Conservation (phyloP, 805 yeast genomes). For the Cyberlindnera suaveolens region DNA sequence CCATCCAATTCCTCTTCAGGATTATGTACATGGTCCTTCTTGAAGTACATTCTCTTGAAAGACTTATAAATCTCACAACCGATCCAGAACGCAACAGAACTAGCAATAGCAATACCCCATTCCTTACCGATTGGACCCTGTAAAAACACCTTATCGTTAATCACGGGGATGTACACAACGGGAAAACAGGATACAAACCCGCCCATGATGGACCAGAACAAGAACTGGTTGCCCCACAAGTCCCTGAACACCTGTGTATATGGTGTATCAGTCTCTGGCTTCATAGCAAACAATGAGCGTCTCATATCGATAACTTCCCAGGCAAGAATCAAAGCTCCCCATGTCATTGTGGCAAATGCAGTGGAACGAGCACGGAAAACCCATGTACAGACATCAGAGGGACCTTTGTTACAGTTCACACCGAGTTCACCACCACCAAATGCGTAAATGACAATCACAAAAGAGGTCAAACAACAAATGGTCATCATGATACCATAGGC, state of each 20-base stretch:
- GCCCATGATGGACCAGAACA: slow-evolving; percentile 73
- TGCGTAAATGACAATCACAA: slow-evolving; percentile 60
- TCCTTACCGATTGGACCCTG: slow-evolving; percentile 70
- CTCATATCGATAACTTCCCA: slow-evolving; percentile 79
- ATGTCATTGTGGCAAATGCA: slow-evolving; percentile 76
- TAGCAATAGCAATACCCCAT: slow-evolving; percentile 71
- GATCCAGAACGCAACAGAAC: slow-evolving; percentile 47
- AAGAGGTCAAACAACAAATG: slow-evolving; percentile 57
- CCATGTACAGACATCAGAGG: slow-evolving; percentile 41
- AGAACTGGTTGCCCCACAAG: slow-evolving; percentile 66
- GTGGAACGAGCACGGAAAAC: slow-evolving; percentile 76
- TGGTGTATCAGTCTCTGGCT: slow-evolving; percentile 52
- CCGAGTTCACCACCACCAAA: slow-evolving; percentile 64
- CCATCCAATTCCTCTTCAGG: slow-evolving; percentile 63
- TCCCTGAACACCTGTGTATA: slow-evolving; percentile 55
- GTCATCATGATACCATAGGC: slow-evolving; percentile 73
- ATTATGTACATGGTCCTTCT: slow-evolving; percentile 36
- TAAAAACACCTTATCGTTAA: slow-evolving; percentile 67
- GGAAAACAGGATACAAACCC: slow-evolving; percentile 76
- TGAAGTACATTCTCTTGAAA: slow-evolving; percentile 49
- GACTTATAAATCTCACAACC: slow-evolving; percentile 66
- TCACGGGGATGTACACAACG: slow-evolving; percentile 80
- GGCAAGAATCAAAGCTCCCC: slow-evolving; percentile 77
- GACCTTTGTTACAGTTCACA: slow-evolving; percentile 48
- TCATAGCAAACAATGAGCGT: slow-evolving; percentile 65